Base-by-base conservation (phyloP, 2,329 filamentous ascomycete species). In the Microcyclospora tardicrescens region DNA sequence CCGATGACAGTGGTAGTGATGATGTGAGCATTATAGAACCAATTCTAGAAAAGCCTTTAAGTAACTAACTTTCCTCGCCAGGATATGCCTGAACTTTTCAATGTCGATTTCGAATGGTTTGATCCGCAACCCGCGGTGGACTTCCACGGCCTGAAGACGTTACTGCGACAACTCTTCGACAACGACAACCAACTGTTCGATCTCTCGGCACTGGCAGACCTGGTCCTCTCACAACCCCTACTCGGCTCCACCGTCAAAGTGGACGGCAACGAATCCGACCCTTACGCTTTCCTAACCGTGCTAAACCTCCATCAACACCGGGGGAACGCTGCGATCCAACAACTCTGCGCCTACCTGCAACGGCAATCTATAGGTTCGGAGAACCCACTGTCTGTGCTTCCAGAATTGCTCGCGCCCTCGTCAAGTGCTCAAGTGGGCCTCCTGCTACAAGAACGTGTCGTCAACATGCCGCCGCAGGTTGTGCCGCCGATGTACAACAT, bases 61-160 rank as follows among this genome's bases (percentile, higher is more conserved):
- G 16, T 34, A 35, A 45, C 19, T 48, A n/a, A 41, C 6, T 2
- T 29, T 37, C 19, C 19, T 24, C 36, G 30, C 11, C 43, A 93
- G 84, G 84, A 94, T 55, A 81, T 86, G 19, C 19, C 19, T 55
- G 83, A 94, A 58, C 81, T 89, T 60, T 77, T 98, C 48, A 81
- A 96, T 57, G 86, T 96, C 41, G 89, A 96, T 49, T 98, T 98
- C 55, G 91, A 98, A 67, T 96, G 86, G 83, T 98, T 96, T 67
- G 93, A 95, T 64, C 93, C 89, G 45, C 81, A 91, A 52, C 72
- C 83, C 2, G 77, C 82, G 6, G 73, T 93, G 52, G 91, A 98
- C 62, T 96, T 96, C 62, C 89, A 96, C 63, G 91, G 91, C 42
- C 75, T 93, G 52, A 95, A 95, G 62, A 81, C 77, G 9, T 76